These are phyloP conservation scores for Cutaneotrichosporon dermatis DNA, from an alignment of 1,284 basidiomycete species.

Conservation along the genomic window DNA sequence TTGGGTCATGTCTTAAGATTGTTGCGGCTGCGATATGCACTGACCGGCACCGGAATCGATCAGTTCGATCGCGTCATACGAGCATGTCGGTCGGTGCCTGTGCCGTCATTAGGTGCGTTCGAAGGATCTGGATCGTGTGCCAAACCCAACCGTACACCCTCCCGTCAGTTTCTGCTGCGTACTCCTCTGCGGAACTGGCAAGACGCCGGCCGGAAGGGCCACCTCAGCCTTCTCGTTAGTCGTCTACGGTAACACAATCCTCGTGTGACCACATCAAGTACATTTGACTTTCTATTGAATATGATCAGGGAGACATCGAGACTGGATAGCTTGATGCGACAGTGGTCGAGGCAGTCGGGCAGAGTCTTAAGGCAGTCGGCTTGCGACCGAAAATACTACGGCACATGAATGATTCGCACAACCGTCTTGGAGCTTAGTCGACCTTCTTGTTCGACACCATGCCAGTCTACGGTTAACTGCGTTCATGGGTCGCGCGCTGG, in stretches of 20 bases:
- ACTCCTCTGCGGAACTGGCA: no score
- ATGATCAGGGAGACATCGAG: not conserved
- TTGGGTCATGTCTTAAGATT: not conserved
- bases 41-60: not conserved
- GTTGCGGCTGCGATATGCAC: not conserved
- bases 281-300: no score
- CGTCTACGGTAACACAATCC: no score
- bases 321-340: not conserved
- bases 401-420: no score
- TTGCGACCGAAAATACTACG: not conserved
- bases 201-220: no score
- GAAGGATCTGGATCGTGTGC: not conserved
- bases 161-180: no score
- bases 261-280: not conserved
- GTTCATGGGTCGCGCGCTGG: not conserved
- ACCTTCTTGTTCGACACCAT: constrained; percentile 53
- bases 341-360: not conserved
- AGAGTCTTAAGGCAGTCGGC: not conserved
- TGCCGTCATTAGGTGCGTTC: not conserved
- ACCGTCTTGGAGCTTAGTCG: constrained; percentile 27
- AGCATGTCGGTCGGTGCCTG: not conserved
- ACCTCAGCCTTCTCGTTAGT: no score
- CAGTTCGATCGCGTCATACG: no score
- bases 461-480: constrained; percentile 52
- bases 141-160: no score